Evolutionary conservation across 768 basidiomycete genomes (phyloP), one percentile per base, ranked within the genome.

Genomic region (Paxillus rubicundulus): DNA sequence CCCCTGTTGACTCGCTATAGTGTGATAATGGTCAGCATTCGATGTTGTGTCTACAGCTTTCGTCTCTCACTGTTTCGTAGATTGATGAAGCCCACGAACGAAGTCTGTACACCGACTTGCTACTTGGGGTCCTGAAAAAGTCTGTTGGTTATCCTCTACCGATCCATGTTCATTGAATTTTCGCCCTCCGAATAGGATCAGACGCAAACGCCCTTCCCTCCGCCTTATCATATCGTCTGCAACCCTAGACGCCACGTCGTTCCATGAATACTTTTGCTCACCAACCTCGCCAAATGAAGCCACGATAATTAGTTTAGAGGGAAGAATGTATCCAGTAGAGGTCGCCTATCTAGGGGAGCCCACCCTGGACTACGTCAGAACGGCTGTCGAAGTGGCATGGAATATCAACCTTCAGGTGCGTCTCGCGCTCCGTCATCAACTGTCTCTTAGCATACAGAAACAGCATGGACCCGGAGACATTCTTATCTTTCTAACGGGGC

Each of bases 51-150:
- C 18, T 51, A 16, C 36, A 51, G 16, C 1, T 30, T 20, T 36
- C 37, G n/a, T 43, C 55, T 52, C 47, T 38, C 32, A 32, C 27
- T 33, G 37, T 36, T 8, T 21, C 38, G 9, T 59, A 96, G 94
- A 86, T 99, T 43, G 97, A 99, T 61, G 97, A 98, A 74, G 97
- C 93, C 0, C 97, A 99, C 66, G 97, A 99, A 66, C 78, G 97
- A 32, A 92, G 92, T 62, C 77, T 92, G n/a, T 96, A 98, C 67
- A 98, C 95, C 1, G 97, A 99, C 67, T 72, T 99, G 9, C 72
- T 99, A 2, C 77, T 99, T 1, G 96, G 96, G 0, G 72, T 98
- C 16, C 71, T 99, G 43, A 96, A 97, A 75, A 98, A 98, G 95
- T 95, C 41, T 33, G 76, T 59, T 8, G 20, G 16, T 41, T 24